Evolutionary conservation across 1,284 basidiomycete species (phyloP).

Genomic region (Ceratobasidium sp.): DNA sequence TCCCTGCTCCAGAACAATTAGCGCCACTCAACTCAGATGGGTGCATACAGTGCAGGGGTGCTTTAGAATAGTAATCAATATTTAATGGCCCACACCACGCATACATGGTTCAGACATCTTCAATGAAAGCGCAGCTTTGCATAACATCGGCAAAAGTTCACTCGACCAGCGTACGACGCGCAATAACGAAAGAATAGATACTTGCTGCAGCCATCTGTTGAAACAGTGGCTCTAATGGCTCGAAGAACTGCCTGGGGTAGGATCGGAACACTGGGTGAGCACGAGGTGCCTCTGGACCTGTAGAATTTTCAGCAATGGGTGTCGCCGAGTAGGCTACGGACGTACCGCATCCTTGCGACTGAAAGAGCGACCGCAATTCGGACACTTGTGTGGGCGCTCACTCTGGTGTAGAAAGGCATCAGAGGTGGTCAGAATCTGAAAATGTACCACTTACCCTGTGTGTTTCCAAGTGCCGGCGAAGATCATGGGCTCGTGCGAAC

Average conservation of each 20-base stretch:
- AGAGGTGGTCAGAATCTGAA: neutral
- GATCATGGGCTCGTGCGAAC: constrained; percentile 40
- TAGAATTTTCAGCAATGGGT: neutral
- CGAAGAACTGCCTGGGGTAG: constrained; percentile 9
- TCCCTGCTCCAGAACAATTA: neutral
- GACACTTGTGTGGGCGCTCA: constrained; percentile 37
- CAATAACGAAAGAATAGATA: neutral
- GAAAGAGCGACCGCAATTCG: constrained; percentile 37
- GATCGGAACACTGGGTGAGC: constrained; percentile 25
- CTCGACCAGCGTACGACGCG: neutral
- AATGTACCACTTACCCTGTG: constrained; percentile 21
- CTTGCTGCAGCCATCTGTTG: neutral
- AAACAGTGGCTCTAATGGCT: neutral
- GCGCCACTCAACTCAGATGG: neutral
- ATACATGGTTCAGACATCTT: neutral
- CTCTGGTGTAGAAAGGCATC: constrained; percentile 5
- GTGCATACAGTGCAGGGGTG: neutral
- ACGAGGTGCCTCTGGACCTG: constrained; percentile 39
- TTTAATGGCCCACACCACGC: neutral
- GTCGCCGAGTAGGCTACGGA: neutral
- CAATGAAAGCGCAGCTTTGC: neutral
- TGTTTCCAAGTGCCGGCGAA: constrained; percentile 29
- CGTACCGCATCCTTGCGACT: constrained; percentile 41
- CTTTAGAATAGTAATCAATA: neutral
- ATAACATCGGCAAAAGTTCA: neutral